phyloP scores from a whole-genome alignment of 768 basidiomycete species.

The Suillus sp. region DNA sequence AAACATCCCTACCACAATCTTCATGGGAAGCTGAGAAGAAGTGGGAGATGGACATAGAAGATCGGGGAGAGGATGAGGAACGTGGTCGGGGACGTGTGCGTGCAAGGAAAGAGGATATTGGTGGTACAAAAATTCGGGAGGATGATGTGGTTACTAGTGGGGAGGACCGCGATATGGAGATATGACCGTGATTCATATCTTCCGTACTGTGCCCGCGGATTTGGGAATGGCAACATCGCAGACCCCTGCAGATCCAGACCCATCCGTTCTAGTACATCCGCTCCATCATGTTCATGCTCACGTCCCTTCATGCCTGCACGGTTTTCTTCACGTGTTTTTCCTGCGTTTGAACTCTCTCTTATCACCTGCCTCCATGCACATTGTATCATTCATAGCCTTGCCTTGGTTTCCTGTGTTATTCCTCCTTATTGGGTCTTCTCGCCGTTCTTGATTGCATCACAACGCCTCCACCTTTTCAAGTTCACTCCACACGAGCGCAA shows the following conservation, averaged over 20 bases:
- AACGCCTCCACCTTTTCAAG: not conserved
- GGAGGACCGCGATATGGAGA: slow-evolving; percentile 3
- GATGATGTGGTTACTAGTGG: not conserved
- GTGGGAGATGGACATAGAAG: slow-evolving; percentile 7
- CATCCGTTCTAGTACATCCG: not conserved
- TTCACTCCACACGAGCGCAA: too few relatives aligned
- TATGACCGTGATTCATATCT: not conserved
- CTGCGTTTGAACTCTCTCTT: not conserved
- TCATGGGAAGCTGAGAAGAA: slow-evolving; percentile 4
- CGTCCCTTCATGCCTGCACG: slow-evolving; percentile 1
- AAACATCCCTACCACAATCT: not conserved
- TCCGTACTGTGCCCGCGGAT: not conserved
- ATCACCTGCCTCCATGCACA: slow-evolving; percentile 1
- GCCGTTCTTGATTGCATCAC: slow-evolving; percentile 3
- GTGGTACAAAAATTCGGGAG: not conserved
- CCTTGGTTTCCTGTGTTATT: slow-evolving; percentile 9
- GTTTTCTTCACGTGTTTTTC: not conserved
- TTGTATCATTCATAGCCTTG: slow-evolving; percentile 4
- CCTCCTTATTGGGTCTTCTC: slow-evolving; percentile 9
- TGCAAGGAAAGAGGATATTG: not conserved
- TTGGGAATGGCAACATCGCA: not conserved
- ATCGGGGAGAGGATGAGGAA: not conserved
- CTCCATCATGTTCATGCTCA: not conserved
- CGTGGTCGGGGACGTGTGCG: slow-evolving; percentile 1
- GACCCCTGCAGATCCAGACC: not conserved